These are phyloP conservation scores for Fusarium piperis DNA, from an alignment of 2,329 filamentous ascomycete species.

Conservation along the genomic window DNA sequence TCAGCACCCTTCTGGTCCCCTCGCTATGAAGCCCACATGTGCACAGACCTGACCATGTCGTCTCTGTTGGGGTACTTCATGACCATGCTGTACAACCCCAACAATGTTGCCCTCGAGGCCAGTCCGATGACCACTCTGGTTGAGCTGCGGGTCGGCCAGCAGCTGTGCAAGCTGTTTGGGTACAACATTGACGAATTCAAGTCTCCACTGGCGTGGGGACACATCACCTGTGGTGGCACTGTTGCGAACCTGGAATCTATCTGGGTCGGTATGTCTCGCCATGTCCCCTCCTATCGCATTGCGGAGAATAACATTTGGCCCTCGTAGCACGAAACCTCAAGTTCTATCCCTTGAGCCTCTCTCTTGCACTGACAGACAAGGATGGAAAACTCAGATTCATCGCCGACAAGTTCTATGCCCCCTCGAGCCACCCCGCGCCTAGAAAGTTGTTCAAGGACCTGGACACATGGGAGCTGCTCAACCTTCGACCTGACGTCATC, in stretches of 20 bases:
- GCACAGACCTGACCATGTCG: slow-evolving; percentile 54
- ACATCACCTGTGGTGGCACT: slow-evolving; percentile 56
- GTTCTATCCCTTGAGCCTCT: slow-evolving; percentile 56
- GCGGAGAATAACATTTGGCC: slow-evolving; percentile 13
- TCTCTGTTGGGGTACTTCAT: slow-evolving; percentile 57
- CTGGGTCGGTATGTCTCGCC: slow-evolving; percentile 47
- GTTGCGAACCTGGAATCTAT: slow-evolving; percentile 60
- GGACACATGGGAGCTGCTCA: slow-evolving; percentile 56
- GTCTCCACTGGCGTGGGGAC: slow-evolving; percentile 52
- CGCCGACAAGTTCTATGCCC: slow-evolving; percentile 50
- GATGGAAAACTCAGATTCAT: slow-evolving; percentile 50
- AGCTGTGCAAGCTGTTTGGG: slow-evolving; percentile 57
- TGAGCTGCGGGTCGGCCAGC: slow-evolving; percentile 56
- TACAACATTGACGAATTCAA: slow-evolving; percentile 49
- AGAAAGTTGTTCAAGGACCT: slow-evolving; percentile 51
- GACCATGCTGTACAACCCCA: slow-evolving; percentile 62
- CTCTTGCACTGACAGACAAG: slow-evolving; percentile 47
- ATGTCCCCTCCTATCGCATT: background rate
- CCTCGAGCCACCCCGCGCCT: slow-evolving; percentile 45
- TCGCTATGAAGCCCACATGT: slow-evolving; percentile 59
- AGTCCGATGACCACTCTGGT: slow-evolving; percentile 56
- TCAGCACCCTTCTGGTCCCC: slow-evolving; percentile 59
- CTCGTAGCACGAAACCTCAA: slow-evolving; percentile 55
- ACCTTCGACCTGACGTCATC: slow-evolving; percentile 51
- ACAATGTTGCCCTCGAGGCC: slow-evolving; percentile 58